Percentiles rank a stretch among this genome's conserved stretches.
These are phyloP conservation scores for Teratosphaeria pseudoeucalypti DNA, from an alignment of 2,329 filamentous ascomycete genomes.

Conservation along the genomic window DNA sequence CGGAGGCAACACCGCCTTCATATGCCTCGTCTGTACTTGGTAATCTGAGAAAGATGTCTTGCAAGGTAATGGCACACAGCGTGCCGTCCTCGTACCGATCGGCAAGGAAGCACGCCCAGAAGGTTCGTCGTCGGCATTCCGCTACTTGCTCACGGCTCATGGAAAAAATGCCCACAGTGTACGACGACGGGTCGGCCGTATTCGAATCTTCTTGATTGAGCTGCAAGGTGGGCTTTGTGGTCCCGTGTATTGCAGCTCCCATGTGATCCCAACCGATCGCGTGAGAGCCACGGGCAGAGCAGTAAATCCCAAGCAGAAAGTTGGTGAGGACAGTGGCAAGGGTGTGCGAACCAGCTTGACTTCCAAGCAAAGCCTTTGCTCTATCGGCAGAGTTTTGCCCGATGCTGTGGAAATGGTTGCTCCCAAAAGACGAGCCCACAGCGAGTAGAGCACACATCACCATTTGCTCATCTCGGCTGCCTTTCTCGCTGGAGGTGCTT, in stretches of 20 bases:
- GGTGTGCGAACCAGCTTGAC: conserved; percentile 41
- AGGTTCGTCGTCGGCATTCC: conserved; percentile 59
- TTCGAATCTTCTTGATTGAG: conserved; percentile 46
- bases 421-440: conserved; percentile 47
- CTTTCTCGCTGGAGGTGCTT: conserved; percentile 31
- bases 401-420: conserved; percentile 30
- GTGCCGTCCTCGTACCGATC: conserved; percentile 51
- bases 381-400: conserved; percentile 43
- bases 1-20: conserved; percentile 48
- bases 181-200: background rate
- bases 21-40: conserved; percentile 53
- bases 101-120: conserved; percentile 61
- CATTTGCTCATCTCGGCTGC: conserved; percentile 40
- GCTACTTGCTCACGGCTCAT: conserved; percentile 35
- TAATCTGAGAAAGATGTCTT: conserved; percentile 57
- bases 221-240: conserved; percentile 47
- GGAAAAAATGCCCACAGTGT: conserved; percentile 9
- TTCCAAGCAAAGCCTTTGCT: conserved; percentile 47
- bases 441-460: conserved; percentile 51
- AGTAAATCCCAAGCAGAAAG: conserved; percentile 57
- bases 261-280: conserved; percentile 54
- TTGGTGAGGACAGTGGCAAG: conserved; percentile 58
- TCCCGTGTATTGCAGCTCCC: conserved; percentile 50
- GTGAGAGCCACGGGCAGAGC: conserved; percentile 50
- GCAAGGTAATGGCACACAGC: conserved; percentile 46